A percentile compares a stretch with the other conserved stretches of the same genome.
phyloP scores from a whole-genome alignment of 176 grass and related monocot species.

The Musa schizocarpa region DNA sequence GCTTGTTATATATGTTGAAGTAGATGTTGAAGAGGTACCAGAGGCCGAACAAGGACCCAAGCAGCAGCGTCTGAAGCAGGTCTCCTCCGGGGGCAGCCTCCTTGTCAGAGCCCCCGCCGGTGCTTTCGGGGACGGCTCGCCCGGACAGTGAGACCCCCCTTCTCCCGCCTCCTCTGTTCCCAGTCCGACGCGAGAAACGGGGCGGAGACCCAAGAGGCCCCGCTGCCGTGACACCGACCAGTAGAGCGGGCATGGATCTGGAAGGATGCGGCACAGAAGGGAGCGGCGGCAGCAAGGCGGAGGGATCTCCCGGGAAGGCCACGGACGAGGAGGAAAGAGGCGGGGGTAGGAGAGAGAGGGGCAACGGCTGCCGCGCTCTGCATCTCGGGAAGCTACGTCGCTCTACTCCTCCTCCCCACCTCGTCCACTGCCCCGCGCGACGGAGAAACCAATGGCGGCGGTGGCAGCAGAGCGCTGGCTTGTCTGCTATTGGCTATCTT shows the following conservation, averaged over 20 bases:
- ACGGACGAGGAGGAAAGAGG: no score
- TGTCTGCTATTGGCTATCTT: no score
- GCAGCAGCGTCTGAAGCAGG: slow-evolving; percentile 18
- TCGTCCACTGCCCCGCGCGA: neutral
- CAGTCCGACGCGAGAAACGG: neutral
- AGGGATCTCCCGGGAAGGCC: neutral
- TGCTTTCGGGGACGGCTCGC: neutral
- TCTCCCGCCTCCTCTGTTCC: neutral
- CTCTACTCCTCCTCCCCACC: neutral
- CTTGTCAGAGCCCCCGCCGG: neutral
- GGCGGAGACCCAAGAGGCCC: neutral
- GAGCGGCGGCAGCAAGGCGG: neutral
- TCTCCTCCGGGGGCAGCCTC: neutral
- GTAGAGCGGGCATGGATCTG: neutral
- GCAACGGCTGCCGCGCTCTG: neutral
- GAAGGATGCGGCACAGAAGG: neutral
- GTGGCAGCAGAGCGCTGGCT: no score
- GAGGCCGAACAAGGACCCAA: slow-evolving; percentile 39
- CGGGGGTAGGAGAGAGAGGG: neutral
- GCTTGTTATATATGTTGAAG: slow-evolving; percentile 54
- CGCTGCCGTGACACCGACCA: neutral
- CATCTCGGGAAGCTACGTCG: neutral
- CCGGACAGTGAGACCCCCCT: neutral
- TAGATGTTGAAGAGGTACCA: slow-evolving; percentile 54
- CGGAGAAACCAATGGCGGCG: neutral